phyloP scores from a whole-genome alignment of 176 grass and related monocot species.

The Ensete ventricosum region DNA sequence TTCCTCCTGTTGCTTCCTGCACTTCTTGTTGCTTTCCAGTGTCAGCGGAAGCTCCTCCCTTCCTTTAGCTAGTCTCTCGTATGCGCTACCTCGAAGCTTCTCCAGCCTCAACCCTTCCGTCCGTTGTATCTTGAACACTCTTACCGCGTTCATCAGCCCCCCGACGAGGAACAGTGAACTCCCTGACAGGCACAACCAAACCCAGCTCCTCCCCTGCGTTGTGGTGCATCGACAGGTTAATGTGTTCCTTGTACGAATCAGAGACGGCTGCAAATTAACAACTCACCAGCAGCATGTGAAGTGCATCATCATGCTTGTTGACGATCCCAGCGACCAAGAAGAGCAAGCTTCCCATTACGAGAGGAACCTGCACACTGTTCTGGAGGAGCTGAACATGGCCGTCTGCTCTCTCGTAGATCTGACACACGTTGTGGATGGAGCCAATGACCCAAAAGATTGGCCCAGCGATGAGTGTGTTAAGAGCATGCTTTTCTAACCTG shows the following conservation, averaged over 20 bases:
- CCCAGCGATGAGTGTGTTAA: constrained; percentile 63
- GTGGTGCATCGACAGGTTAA: neutral
- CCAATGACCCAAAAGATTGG: constrained; percentile 52
- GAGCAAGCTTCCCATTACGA: constrained; percentile 63
- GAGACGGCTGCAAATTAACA: neutral
- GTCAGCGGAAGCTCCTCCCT: constrained; percentile 75
- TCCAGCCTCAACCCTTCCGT: constrained; percentile 49
- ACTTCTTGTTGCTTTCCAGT: constrained; percentile 34
- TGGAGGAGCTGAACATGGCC: constrained; percentile 69
- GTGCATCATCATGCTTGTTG: constrained; percentile 24
- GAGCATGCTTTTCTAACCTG: constrained; percentile 43
- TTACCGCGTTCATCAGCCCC: constrained; percentile 56
- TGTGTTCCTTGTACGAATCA: neutral
- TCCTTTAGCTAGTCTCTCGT: constrained; percentile 44
- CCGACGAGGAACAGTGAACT: constrained; percentile 57
- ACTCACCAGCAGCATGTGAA: constrained; percentile 33
- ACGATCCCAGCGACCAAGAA: constrained; percentile 49
- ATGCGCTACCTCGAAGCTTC: constrained; percentile 60
- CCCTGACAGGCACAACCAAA: constrained; percentile 44
- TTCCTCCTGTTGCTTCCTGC: neutral
- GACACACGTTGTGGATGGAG: constrained; percentile 59
- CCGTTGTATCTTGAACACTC: constrained; percentile 88
- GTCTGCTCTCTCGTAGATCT: constrained; percentile 63
- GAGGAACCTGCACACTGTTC: constrained; percentile 65
- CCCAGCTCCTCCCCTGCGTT: constrained; percentile 52